Conservation (phyloP, 805 yeast species). For the Myxozyma nipponensis region DNA sequence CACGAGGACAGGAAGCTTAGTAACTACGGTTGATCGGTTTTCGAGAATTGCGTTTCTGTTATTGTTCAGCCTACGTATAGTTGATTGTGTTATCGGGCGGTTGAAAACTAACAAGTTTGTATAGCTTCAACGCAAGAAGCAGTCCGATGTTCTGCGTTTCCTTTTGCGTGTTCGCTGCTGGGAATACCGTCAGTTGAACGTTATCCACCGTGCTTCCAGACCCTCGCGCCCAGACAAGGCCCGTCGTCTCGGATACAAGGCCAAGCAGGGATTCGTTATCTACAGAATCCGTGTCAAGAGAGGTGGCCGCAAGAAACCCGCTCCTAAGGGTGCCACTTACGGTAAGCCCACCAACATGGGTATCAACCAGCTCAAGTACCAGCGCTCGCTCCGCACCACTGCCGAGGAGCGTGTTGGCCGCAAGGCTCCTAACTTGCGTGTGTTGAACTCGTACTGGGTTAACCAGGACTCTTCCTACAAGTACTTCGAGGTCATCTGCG, state of each 20-base stretch:
- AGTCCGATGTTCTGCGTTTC: constrained; percentile 98
- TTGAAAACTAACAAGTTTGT: neutral
- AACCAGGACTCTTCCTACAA: constrained; percentile 99
- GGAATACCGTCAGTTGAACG: constrained; percentile 99
- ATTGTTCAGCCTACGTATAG: too few species aligned
- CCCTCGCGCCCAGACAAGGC: constrained; percentile 99
- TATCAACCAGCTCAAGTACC: constrained; percentile 98
- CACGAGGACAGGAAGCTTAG: too few species aligned
- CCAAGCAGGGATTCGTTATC: constrained; percentile 99
- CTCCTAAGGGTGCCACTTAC: constrained; percentile 99
- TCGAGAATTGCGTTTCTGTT: too few species aligned
- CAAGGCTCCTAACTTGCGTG: constrained; percentile 98
- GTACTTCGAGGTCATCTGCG: constrained; percentile 86
- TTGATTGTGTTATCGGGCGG: neutral
- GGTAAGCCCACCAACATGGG: constrained; percentile 99
- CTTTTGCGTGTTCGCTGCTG: constrained; percentile 99
- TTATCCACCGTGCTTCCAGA: constrained; percentile 97
- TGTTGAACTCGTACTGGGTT: constrained; percentile 99
- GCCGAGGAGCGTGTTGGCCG: constrained; percentile 99
- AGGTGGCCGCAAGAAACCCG: constrained; percentile 99
- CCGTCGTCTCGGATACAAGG: constrained; percentile 99
- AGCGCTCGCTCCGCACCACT: constrained; percentile 94
- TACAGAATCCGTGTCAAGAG: constrained; percentile 99
- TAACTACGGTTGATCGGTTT: too few species aligned
- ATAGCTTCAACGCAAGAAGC: constrained; percentile 94